Evolutionary conservation across 2,329 filamentous ascomycete genomes (phyloP), one percentile per base, ranked within the genome.

Genomic region (Verticillium nonalfalfae): DNA sequence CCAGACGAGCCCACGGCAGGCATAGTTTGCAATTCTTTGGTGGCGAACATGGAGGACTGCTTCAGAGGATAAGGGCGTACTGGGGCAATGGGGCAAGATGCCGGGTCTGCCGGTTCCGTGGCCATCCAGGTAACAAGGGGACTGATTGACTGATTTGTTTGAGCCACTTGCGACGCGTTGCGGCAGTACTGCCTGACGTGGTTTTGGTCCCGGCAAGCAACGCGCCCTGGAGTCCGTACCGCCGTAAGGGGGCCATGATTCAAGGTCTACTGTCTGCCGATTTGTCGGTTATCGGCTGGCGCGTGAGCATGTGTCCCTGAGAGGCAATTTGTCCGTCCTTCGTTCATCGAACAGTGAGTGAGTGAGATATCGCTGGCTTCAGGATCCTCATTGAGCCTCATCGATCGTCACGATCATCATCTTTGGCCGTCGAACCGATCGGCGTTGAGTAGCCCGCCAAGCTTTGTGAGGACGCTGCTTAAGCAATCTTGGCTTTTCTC

Each of bases 351-450:
- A 36, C 35, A 10, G 45, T 5, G n/a, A 52, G 11, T 52, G 10
- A 21, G 11, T 52, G 10, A 21, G 45, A 52, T 52, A 52, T 52
- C 21, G 45, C 18, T 26, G 4, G 45, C 9, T 18, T 26, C 18
- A 11, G 21, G 45, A n/a, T 21, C 39, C 45, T n/a, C 18, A n/a
- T 52, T 52, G 45, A 52, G 45, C 45, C 45, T 52, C 45, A 52
- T 52, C 45, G 45, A 59, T 59, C 58, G 40, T 38, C 58, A 36
- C n/a, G 58, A 59, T 59, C 45, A 59, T 59, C 45, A 26, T 18
- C 35, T 18, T 9, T 18, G 45, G 21, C 34, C 58, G 13, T 59
- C 33, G 36, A 18, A 33, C 15, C 26, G 58, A 59, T 55, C 57
- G 40, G 57, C 40, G 57, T 34, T 58, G 40, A 58, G 45, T 39